Percentiles rank a stretch among this genome's conserved stretches.
These are phyloP conservation scores for Xylaria sp. DNA, from an alignment of 2,329 filamentous ascomycete species.

Conservation along the genomic window DNA sequence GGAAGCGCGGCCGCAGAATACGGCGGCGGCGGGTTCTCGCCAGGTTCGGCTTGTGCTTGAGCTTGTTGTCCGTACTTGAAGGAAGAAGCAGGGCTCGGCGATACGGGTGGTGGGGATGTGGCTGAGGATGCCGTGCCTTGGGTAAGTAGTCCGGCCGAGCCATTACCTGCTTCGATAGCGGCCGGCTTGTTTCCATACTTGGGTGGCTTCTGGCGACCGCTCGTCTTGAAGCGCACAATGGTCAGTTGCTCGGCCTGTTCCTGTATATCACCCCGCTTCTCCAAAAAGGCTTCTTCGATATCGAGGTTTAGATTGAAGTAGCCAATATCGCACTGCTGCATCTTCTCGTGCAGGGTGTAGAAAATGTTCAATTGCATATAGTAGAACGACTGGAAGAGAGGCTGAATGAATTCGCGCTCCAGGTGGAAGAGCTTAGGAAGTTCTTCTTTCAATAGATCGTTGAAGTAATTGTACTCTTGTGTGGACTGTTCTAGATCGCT, in stretches of 20 bases:
- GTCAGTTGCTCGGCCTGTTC: slow-evolving; percentile 81
- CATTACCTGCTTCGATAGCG: slow-evolving; percentile 37
- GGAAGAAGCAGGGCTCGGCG: slow-evolving; percentile 39
- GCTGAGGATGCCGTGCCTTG: slow-evolving; percentile 44
- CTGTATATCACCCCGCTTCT: slow-evolving; percentile 87
- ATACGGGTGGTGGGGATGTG: not conserved
- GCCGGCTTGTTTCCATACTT: slow-evolving; percentile 63
- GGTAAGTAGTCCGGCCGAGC: slow-evolving; percentile 53
- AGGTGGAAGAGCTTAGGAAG: slow-evolving; percentile 88
- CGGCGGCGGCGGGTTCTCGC: slow-evolving; percentile 70
- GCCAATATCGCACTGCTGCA: slow-evolving; percentile 96
- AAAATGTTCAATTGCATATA: slow-evolving; percentile 99
- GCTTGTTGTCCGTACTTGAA: slow-evolving; percentile 42
- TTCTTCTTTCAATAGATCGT: slow-evolving; percentile 95
- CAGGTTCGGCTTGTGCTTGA: slow-evolving; percentile 49
- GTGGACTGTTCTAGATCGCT: slow-evolving; percentile 89
- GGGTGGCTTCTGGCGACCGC: slow-evolving; percentile 68
- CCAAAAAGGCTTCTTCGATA: slow-evolving; percentile 87
- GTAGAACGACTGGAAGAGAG: slow-evolving; percentile 98
- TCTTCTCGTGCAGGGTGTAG: slow-evolving; percentile 96
- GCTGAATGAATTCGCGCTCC: slow-evolving; percentile 93
- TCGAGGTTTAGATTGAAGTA: slow-evolving; percentile 94
- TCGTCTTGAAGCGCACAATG: slow-evolving; percentile 92
- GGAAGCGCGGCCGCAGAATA: slow-evolving; percentile 61
- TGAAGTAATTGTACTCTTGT: slow-evolving; percentile 97